These are phyloP conservation scores for Neopestalotiopsis sp. DNA, from an alignment of 2,329 filamentous ascomycete genomes.

Conservation along the genomic window DNA sequence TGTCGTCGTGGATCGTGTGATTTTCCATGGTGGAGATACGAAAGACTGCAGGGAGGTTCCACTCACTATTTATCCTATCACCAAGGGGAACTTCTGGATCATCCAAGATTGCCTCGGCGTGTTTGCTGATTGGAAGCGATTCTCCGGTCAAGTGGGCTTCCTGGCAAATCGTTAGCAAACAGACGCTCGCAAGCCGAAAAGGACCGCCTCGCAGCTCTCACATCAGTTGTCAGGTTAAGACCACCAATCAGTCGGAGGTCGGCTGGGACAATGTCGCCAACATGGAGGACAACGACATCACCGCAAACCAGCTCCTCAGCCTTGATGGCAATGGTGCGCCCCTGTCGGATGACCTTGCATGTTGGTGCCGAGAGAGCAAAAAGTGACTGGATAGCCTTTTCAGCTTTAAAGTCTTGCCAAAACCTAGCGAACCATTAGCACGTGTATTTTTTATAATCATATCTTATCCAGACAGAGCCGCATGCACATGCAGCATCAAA, in stretches of 20 bases:
- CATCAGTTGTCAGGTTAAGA: conserved; percentile 76
- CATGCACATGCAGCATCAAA: no score
- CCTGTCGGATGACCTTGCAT: conserved; percentile 62
- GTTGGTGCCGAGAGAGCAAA: conserved; percentile 63
- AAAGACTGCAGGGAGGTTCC: no score
- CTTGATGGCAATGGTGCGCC: conserved; percentile 55
- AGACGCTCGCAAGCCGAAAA: neutral
- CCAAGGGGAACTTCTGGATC: conserved; percentile 64
- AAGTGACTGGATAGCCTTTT: conserved; percentile 66
- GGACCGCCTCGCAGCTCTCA: neutral
- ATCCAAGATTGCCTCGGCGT: conserved; percentile 59
- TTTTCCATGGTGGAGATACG: neutral
- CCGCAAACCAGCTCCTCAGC: conserved; percentile 66
- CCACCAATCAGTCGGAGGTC: conserved; percentile 69
- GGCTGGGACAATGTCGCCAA: conserved; percentile 73
- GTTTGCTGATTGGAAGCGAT: conserved; percentile 71
- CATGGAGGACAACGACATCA: conserved; percentile 66
- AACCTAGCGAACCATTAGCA: conserved; percentile 42
- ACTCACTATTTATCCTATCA: conserved; percentile 64
- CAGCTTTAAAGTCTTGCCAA: conserved; percentile 65
- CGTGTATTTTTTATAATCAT: no score
- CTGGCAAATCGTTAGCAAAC: neutral
- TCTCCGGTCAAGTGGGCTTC: conserved; percentile 78
- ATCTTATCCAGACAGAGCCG: no score
- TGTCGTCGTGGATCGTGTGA: neutral